Base-by-base conservation (phyloP, 352 stramenopile species). In the Phytophthora megakarya region DNA sequence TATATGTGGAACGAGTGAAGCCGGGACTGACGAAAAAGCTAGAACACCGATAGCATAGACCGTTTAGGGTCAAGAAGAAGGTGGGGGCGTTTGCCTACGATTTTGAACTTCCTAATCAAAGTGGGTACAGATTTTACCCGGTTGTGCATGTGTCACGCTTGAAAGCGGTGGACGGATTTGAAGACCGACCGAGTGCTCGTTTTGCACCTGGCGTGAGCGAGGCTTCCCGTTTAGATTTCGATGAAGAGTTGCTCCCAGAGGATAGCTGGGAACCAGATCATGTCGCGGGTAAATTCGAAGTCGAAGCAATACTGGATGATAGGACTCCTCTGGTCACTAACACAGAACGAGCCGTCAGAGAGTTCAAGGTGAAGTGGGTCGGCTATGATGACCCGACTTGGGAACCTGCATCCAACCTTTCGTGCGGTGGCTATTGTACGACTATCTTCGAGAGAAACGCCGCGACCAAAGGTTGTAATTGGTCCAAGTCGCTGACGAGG, bases 221-320 rank as follows among this genome's bases (percentile, higher is more conserved):
- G 52, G 1, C 7, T 61, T 1, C 40, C 48, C n/a, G n/a, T n/a
- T n/a, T n/a, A n/a, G n/a, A n/a, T 26, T 62, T 62, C n/a, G 54
- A 62, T 8, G 43, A 47, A 21, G 54, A 53, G 10, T 6, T 62
- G 0, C 23, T 63, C 3, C 44, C 26, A 21, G 45, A 63, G 19
- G 55, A 63, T n/a, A 56, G 35, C 35, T 50, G 37, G 25, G 53
- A 61, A 32, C 38, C 25, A 5, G 26, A 49, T 9, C 26, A 32
- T n/a, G n/a, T n/a, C n/a, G n/a, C n/a, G n/a, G n/a, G n/a, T n/a
- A n/a, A n/a, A n/a, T n/a, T n/a, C n/a, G n/a, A n/a, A n/a, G n/a
- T n/a, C n/a, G n/a, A n/a, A n/a, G n/a, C n/a, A n/a, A n/a, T n/a
- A n/a, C n/a, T n/a, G n/a, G n/a, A n/a, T n/a, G n/a, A n/a, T n/a